Conservation (phyloP, 73 alveolate genomes). For the Paraurostyla sp. region DNA sequence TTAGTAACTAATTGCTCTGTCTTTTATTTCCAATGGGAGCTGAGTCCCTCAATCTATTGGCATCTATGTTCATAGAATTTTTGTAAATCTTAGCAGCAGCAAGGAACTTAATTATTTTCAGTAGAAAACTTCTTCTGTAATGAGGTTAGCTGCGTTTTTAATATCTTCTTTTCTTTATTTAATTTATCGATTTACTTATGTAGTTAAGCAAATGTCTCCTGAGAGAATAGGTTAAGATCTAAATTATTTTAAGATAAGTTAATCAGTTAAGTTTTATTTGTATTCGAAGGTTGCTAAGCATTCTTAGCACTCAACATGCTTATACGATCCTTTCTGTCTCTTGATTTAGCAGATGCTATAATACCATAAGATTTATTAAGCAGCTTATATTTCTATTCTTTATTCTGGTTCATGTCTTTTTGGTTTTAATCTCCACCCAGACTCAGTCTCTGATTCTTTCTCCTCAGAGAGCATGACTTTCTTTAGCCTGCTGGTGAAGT, state of each 20-base stretch:
- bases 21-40: neutral
- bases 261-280: too few relatives aligned
- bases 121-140: neutral
- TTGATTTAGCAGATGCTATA: neutral
- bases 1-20: neutral
- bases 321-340: neutral
- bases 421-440: neutral
- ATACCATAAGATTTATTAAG: slow-evolving; percentile 1
- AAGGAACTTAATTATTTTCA: neutral
- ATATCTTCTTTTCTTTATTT: slow-evolving; percentile 5
- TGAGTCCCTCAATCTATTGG: neutral
- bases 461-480: neutral
- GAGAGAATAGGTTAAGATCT: neutral
- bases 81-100: slow-evolving; percentile 20
- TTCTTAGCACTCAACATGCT: neutral
- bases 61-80: neutral
- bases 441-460: neutral
- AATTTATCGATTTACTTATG: neutral
- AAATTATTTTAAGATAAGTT: neutral
- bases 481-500: neutral
- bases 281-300: neutral
- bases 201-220: neutral
- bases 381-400: neutral
- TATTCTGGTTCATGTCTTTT: neutral
- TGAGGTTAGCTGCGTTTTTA: neutral